Evolutionary conservation across 2,329 filamentous ascomycete species (phyloP), one percentile per base, ranked within the genome.

Genomic region (Fusarium penzigii): DNA sequence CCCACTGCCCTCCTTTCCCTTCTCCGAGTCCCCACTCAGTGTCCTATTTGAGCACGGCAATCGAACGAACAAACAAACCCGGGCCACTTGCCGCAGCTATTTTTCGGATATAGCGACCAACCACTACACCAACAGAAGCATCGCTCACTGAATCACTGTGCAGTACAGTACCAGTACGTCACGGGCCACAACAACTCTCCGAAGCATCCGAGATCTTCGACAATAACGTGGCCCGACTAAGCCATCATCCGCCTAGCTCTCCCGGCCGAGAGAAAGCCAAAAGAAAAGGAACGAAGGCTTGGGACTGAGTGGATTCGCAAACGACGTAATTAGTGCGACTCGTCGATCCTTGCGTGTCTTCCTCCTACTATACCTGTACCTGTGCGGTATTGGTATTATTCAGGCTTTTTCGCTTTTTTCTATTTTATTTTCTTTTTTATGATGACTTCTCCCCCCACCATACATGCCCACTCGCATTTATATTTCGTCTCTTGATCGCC

Each of bases 171-270:
- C 8, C 12, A 16, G 29, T 11, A 17, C 17, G 6, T 46, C 13
- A 42, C 57, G 50, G 57, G 51, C 39, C 49, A 45, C 52, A 39
- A 36, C 25, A 36, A 42, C 14, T 44, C 41, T 49, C 50, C 50
- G 50, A 52, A 39, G 46, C 14, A 32, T 39, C 42, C 50, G 50
- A 52, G 50, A 49, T 52, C 42, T 48, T 29, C 34, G 39, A 36
- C 32, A 14, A 36, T 14, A 14, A 36, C 32, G 20, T 25, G 20
- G 20, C 20, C 20, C 20, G 32, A 36, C 32, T 11, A 11, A 14
- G 32, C 13, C 13, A 12, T 36, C 32, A 36, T 36, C 13, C 13
- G 32, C 32, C 13, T 36, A 36, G 32, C 32, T 25, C 32, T 32
- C 42, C 48, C 48, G 52, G 49, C 54, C 42, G 53, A 55, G 57